A percentile compares a stretch with the other conserved stretches of the same genome.
Evolutionary conservation across 768 basidiomycete genomes (phyloP).

Genomic region (Pulveroboletus ravenelii): DNA sequence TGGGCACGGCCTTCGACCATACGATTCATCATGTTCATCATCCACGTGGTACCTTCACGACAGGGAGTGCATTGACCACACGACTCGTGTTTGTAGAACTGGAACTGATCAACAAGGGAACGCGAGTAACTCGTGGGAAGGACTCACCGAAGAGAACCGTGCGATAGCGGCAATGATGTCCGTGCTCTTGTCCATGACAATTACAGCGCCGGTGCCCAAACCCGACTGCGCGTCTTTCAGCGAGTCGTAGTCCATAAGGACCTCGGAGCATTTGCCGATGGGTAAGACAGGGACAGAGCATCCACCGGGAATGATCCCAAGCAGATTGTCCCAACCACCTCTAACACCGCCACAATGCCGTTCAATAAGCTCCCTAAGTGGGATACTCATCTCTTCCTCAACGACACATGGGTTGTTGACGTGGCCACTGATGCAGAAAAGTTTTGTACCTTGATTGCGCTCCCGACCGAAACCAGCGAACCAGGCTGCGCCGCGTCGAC

Average conservation of each 20-base stretch:
- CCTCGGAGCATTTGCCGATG: constrained; percentile 75
- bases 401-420: constrained; percentile 98
- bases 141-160: constrained; percentile 72
- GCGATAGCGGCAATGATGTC: constrained; percentile 94
- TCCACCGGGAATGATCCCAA: constrained; percentile 96
- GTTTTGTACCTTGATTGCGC: constrained; percentile 93
- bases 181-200: constrained; percentile 98
- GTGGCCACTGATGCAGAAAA: constrained; percentile 94
- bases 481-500: constrained; percentile 83
- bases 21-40: constrained; percentile 99
- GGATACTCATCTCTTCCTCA: constrained; percentile 99
- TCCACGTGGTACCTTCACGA: constrained; percentile 95
- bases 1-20: constrained; percentile 91
- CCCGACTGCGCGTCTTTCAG: constrained; percentile 95
- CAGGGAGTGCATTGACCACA: constrained; percentile 97
- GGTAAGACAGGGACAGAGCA: constrained; percentile 92
- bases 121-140: not conserved
- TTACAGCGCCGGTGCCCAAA: constrained; percentile 96
- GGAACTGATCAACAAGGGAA: constrained; percentile 6
- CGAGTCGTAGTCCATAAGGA: constrained; percentile 98
- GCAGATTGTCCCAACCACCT: constrained; percentile 95
- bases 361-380: constrained; percentile 87
- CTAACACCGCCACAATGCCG: constrained; percentile 94
- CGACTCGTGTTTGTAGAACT: constrained; percentile 99
- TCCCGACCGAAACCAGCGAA: constrained; percentile 90